Percentiles rank a stretch among this genome's conserved stretches.
Conservation (phyloP, 1,284 basidiomycete genomes). For the Takashimella tepidaria region DNA sequence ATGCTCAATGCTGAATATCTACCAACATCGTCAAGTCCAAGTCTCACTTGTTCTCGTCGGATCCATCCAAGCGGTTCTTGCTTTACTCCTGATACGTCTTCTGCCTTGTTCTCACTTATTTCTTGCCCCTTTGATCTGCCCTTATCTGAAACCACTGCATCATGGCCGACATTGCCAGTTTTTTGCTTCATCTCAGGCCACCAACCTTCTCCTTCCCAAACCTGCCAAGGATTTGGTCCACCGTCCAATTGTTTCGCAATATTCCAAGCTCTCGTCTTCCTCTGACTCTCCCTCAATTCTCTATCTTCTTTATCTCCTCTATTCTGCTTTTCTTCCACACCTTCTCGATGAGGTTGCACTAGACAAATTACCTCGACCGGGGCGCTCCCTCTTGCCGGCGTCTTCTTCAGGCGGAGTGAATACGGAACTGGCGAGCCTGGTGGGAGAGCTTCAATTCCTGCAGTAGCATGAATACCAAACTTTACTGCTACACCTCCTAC, state of each 20-base stretch:
- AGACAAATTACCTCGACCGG: slow-evolving; percentile 5
- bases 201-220: slow-evolving; percentile 46
- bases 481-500: not conserved
- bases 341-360: slow-evolving; percentile 1
- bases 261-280: not conserved
- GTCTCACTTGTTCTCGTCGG: slow-evolving; percentile 26
- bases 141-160: too few relatives aligned
- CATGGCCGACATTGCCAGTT: not conserved
- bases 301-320: slow-evolving; percentile 5
- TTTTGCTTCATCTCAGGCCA: slow-evolving; percentile 37
- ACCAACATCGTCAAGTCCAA: slow-evolving; percentile 33
- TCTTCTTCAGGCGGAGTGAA: slow-evolving; percentile 14
- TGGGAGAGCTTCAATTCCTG: slow-evolving; percentile 17
- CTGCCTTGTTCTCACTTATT: slow-evolving; percentile 6
- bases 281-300: slow-evolving; percentile 3
- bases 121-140: slow-evolving; percentile 41
- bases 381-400: slow-evolving; percentile 7
- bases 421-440: slow-evolving; percentile 30
- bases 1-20: slow-evolving; percentile 8
- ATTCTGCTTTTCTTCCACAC: not conserved
- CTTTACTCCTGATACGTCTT: not conserved
- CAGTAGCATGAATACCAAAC: not conserved
- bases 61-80: slow-evolving; percentile 22
- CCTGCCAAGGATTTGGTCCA: slow-evolving; percentile 25
- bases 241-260: not conserved